Conservation (phyloP, 768 basidiomycete species). For the Suillus brevipes region DNA sequence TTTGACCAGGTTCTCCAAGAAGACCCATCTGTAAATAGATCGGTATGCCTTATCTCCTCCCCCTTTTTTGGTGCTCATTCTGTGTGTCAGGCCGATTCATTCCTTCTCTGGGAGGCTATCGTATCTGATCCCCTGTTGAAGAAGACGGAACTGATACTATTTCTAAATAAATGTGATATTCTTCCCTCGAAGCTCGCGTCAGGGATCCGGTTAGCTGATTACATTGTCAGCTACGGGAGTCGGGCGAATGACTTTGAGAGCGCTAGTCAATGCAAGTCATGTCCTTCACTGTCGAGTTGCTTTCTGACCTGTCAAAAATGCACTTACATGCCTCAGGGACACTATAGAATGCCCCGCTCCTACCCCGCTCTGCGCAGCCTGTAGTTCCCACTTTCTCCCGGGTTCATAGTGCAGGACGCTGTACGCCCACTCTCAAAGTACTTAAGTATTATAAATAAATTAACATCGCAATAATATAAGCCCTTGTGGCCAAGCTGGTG, state of each 20-base stretch:
- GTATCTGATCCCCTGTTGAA: slow-evolving; percentile 62
- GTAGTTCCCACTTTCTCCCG: background rate
- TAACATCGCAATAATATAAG: too few species aligned
- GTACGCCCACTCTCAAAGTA: background rate
- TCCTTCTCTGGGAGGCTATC: slow-evolving; percentile 68
- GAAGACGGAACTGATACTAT: slow-evolving; percentile 64
- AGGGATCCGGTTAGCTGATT: slow-evolving; percentile 60
- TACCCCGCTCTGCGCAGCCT: background rate
- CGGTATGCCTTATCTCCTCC: slow-evolving; percentile 41
- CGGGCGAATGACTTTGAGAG: slow-evolving; percentile 65
- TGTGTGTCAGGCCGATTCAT: slow-evolving; percentile 56
- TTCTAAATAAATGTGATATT: slow-evolving; percentile 76
- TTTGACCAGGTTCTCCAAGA: slow-evolving; percentile 72
- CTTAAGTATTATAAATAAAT: too few species aligned
- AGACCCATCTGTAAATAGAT: slow-evolving; percentile 61
- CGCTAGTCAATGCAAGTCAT: slow-evolving; percentile 55
- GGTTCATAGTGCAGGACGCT: background rate
- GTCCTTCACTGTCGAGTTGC: background rate
- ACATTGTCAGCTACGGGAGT: slow-evolving; percentile 62
- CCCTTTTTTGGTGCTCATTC: background rate
- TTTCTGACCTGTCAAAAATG: slow-evolving; percentile 8
- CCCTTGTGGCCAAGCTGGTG: too few species aligned
- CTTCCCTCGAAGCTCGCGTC: slow-evolving; percentile 58
- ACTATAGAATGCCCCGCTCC: background rate
- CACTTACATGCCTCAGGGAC: background rate